These are phyloP conservation scores for Globisporangium ultimum DNA, from an alignment of 352 stramenopile genomes.

Conservation along the genomic window DNA sequence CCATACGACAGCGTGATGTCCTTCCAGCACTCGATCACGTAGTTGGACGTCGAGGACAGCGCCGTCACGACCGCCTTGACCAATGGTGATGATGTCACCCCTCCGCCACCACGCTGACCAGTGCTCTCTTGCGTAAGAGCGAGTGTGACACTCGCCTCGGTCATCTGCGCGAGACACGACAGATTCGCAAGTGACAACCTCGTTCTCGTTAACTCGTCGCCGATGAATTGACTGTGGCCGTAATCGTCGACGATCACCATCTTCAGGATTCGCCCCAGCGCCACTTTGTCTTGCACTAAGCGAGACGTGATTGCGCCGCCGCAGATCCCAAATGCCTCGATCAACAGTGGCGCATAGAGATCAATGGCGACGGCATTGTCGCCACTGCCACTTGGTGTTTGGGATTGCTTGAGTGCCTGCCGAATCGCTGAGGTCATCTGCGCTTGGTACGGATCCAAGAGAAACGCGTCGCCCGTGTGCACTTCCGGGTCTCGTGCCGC, in stretches of 20 bases:
- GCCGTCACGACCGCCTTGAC: conserved; percentile 54
- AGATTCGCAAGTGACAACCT: conserved; percentile 62
- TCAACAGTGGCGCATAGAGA: conserved; percentile 65
- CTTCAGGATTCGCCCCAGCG: conserved; percentile 57
- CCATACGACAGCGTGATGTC: conserved; percentile 42
- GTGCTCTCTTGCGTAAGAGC: conserved; percentile 17
- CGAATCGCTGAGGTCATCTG: conserved; percentile 79
- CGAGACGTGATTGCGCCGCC: conserved; percentile 45
- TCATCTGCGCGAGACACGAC: conserved; percentile 50
- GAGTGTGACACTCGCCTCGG: conserved; percentile 37
- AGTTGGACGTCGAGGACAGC: conserved; percentile 32
- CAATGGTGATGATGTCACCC: conserved; percentile 30
- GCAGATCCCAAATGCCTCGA: conserved; percentile 68
- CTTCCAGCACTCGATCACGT: conserved; percentile 53
- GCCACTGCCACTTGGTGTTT: conserved; percentile 10
- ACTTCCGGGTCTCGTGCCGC: conserved; percentile 69
- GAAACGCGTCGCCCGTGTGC: conserved; percentile 34
- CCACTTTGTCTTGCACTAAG: conserved; percentile 73
- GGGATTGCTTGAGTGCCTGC: conserved; percentile 64
- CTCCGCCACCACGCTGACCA: conserved; percentile 4
- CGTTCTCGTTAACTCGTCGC: conserved; percentile 52
- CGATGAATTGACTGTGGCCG: conserved; percentile 55
- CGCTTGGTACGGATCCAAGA: conserved; percentile 82
- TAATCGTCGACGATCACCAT: conserved; percentile 59
- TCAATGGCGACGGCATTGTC: conserved; percentile 20